Evolutionary conservation across 164 flowering plant genomes (phyloP).

Genomic region (Saururus chinensis): DNA sequence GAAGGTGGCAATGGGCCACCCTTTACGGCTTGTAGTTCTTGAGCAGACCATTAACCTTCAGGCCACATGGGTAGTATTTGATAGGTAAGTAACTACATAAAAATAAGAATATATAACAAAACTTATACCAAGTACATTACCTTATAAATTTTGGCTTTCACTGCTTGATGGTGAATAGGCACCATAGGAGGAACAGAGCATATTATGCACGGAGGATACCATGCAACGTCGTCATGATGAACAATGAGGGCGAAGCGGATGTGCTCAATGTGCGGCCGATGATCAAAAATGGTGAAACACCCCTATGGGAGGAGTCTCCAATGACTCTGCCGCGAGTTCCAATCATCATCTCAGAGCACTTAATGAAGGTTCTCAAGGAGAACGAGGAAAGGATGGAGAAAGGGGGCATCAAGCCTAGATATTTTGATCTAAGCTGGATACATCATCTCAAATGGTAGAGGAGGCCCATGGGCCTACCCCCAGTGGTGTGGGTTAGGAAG

Average conservation of each 20-base stretch:
- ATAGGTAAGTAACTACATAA: conserved; percentile 19
- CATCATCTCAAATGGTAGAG: neutral
- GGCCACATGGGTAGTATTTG: conserved; percentile 46
- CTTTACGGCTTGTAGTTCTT: conserved; percentile 18
- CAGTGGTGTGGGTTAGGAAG: too few species aligned
- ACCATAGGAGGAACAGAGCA: conserved; percentile 27
- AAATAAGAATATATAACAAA: neutral
- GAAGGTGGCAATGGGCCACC: conserved; percentile 43
- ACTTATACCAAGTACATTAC: neutral
- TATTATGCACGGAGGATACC: conserved; percentile 35
- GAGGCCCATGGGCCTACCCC: too few species aligned
- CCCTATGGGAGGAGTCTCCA: neutral
- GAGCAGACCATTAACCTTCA: conserved; percentile 39
- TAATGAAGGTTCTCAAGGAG: neutral
- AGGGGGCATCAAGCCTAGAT: neutral
- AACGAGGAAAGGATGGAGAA: neutral
- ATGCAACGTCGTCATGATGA: conserved; percentile 40
- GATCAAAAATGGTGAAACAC: conserved; percentile 7
- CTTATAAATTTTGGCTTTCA: too few species aligned
- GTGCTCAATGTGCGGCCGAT: conserved; percentile 22
- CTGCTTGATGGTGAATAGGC: conserved; percentile 13
- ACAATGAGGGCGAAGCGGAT: conserved; percentile 27
- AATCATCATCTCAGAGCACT: neutral
- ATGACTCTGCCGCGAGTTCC: neutral
- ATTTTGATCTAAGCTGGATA: neutral